Evolutionary conservation across 192 early-diverging fungal genomes (phyloP).

Genomic region (Umbelopsis sp.): DNA sequence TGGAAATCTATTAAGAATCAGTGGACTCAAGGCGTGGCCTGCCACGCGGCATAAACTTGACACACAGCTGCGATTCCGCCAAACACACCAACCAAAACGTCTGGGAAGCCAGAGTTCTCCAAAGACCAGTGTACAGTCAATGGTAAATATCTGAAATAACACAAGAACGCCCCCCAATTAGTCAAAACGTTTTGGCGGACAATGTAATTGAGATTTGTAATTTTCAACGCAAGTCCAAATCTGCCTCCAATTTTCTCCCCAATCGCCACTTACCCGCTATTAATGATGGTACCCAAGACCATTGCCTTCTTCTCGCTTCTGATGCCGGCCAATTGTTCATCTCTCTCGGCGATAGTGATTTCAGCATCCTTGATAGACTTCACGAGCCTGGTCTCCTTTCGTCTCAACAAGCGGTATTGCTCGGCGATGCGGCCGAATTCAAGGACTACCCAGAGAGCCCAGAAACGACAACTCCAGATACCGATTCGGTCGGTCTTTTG

Average conservation of each 20-base stretch:
- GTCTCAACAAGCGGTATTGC: slow-evolving; percentile 62
- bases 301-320: slow-evolving; percentile 61
- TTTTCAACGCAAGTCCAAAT: neutral
- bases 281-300: slow-evolving; percentile 78
- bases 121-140: slow-evolving; percentile 84
- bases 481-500: slow-evolving; percentile 75
- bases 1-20: neutral
- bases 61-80: slow-evolving; percentile 90
- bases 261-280: slow-evolving; percentile 74
- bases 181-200: neutral
- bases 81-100: slow-evolving; percentile 89
- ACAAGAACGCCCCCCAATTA: neutral
- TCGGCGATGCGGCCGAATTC: slow-evolving; percentile 84
- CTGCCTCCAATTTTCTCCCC: neutral
- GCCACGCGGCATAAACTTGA: slow-evolving; percentile 86
- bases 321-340: slow-evolving; percentile 66
- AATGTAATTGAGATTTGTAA: slow-evolving; percentile 27
- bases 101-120: slow-evolving; percentile 84
- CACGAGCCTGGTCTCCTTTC: slow-evolving; percentile 46
- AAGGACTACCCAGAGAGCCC: slow-evolving; percentile 90
- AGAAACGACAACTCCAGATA: slow-evolving; percentile 96
- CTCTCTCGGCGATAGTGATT: slow-evolving; percentile 51
- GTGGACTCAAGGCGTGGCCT: slow-evolving; percentile 55
- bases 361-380: slow-evolving; percentile 60
- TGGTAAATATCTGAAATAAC: slow-evolving; percentile 36